phyloP scores from a whole-genome alignment of 441 rosid genomes.

The Syzygium syzygioides region DNA sequence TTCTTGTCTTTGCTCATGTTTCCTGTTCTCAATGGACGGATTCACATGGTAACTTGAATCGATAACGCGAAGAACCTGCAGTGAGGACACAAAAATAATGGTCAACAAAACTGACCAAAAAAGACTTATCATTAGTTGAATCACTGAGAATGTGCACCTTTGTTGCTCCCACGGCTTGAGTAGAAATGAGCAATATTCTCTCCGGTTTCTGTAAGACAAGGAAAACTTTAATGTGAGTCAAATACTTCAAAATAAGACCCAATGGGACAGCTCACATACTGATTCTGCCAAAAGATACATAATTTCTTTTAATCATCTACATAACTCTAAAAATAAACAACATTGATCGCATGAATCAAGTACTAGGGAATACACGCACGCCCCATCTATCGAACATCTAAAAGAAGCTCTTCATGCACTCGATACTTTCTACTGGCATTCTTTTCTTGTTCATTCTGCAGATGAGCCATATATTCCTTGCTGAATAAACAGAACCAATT shows the following conservation, averaged over 20 bases:
- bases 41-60: conserved; percentile 75
- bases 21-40: conserved; percentile 34
- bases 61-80: conserved; percentile 75
- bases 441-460: neutral
- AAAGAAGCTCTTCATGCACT: neutral
- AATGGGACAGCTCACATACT: neutral
- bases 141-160: conserved; percentile 47
- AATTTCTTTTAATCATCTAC: neutral
- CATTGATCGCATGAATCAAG: neutral
- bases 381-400: neutral
- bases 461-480: neutral
- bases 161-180: conserved; percentile 83
- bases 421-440: neutral
- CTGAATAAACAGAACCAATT: neutral
- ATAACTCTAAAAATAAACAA: neutral
- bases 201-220: conserved; percentile 71
- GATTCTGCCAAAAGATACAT: neutral
- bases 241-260: neutral
- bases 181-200: conserved; percentile 68
- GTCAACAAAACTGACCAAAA: neutral
- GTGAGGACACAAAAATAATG: conserved; percentile 17
- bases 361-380: neutral
- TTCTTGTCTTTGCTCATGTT: conserved; percentile 46
- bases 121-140: conserved; percentile 3
- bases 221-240: neutral